These are phyloP conservation scores for Silene coronaria DNA, from an alignment of 179 eudicot species.

Conservation along the genomic window DNA sequence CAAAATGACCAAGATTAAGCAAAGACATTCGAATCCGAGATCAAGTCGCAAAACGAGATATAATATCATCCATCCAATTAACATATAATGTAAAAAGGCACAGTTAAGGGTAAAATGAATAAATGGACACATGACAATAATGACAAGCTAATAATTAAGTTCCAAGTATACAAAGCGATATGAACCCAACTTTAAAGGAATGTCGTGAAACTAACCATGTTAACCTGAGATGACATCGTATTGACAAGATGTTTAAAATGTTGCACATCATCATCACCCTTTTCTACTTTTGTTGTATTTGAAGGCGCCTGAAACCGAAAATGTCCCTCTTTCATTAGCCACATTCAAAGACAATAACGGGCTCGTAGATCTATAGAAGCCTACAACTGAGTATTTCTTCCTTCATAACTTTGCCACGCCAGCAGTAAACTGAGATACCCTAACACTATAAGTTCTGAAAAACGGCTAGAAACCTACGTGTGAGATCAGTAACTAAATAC, in stretches of 20 bases:
- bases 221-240: slow-evolving; percentile 42
- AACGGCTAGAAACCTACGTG: background rate
- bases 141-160: background rate
- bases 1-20: too few relatives aligned
- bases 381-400: background rate
- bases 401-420: background rate
- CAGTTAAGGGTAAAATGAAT: too few relatives aligned
- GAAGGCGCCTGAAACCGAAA: slow-evolving; percentile 21
- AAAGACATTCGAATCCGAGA: too few relatives aligned
- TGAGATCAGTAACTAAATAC: background rate
- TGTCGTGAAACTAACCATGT: slow-evolving; percentile 31
- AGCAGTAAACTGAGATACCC: background rate
- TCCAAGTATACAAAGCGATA: background rate
- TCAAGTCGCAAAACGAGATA: too few relatives aligned
- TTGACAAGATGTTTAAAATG: slow-evolving; percentile 31
- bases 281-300: background rate
- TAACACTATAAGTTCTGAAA: background rate
- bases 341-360: slow-evolving; percentile 5
- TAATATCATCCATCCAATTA: background rate
- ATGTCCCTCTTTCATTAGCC: background rate
- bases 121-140: background rate
- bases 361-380: background rate
- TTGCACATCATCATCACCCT: slow-evolving; percentile 32
- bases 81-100: too few relatives aligned
- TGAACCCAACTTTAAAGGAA: background rate